phyloP scores from a whole-genome alignment of 441 rosid genomes.

The Corymbia calophylla region DNA sequence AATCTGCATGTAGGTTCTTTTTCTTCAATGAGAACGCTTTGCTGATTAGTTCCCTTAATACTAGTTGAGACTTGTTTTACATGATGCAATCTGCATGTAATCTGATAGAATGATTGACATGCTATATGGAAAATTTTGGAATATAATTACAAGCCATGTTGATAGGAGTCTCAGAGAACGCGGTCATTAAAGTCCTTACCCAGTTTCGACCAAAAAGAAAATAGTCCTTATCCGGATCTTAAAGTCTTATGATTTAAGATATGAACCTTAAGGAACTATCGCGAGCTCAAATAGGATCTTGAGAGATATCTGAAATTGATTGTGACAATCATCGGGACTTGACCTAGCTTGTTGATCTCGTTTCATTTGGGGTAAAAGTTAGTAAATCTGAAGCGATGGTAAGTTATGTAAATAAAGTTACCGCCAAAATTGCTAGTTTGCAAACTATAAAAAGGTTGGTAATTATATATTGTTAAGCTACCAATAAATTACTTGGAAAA shows the following conservation, averaged over 20 bases:
- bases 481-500: background rate
- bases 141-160: background rate
- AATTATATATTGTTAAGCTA: background rate
- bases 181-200: background rate
- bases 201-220: too few species aligned
- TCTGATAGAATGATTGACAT: background rate
- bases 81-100: background rate
- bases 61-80: background rate
- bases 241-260: background rate
- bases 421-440: background rate
- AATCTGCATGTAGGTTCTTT: background rate
- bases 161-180: background rate
- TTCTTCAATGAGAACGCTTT: rapidly evolving
- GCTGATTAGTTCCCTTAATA: background rate
- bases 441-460: background rate
- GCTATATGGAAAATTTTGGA: background rate
- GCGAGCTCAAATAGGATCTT: background rate
- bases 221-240: background rate
- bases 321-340: background rate
- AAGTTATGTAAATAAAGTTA: background rate
- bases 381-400: background rate
- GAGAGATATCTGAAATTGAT: background rate
- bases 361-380: background rate
- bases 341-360: background rate
- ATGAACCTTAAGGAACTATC: background rate